Conservation (phyloP, 257 asterid genomes). For the Paraleonurus japonicus region DNA sequence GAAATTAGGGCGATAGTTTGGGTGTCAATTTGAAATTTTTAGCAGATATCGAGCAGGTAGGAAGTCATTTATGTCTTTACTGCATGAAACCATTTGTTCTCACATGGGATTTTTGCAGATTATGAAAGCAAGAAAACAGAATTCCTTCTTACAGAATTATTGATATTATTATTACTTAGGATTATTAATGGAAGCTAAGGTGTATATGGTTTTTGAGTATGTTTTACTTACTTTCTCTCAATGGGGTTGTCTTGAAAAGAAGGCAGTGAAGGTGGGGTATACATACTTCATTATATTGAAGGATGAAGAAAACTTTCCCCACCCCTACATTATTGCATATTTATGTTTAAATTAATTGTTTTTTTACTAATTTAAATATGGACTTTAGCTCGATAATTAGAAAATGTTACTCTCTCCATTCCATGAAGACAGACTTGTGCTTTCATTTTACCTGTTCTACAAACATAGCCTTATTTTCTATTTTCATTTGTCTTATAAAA, state of each 20-base stretch:
- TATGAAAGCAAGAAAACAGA: slow-evolving; percentile 21
- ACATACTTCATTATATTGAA: not conserved
- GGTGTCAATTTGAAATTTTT: slow-evolving; percentile 27
- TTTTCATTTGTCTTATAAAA: too few species aligned
- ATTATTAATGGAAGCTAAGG: slow-evolving; percentile 13
- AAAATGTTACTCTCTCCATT: too few species aligned
- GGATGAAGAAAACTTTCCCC: not conserved
- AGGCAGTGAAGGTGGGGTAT: slow-evolving; percentile 30
- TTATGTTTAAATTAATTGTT: not conserved
- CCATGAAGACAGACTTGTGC: too few species aligned
- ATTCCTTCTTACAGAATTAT: not conserved
- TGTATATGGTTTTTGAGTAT: slow-evolving; percentile 30
- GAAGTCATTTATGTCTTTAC: slow-evolving; percentile 6
- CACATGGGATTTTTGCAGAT: not conserved
- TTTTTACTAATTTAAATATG: too few species aligned
- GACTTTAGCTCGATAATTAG: too few species aligned
- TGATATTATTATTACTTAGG: not conserved
- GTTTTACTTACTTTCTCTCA: slow-evolving; percentile 36
- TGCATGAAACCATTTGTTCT: slow-evolving; percentile 16
- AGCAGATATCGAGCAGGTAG: not conserved
- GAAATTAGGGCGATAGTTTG: slow-evolving; percentile 8
- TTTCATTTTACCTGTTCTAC: too few species aligned
- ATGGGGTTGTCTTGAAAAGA: slow-evolving; percentile 37
- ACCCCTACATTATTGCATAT: not conserved
- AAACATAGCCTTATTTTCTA: too few species aligned